phyloP scores from a whole-genome alignment of 2,329 filamentous ascomycete genomes.

The Fusarium verrucosum region DNA sequence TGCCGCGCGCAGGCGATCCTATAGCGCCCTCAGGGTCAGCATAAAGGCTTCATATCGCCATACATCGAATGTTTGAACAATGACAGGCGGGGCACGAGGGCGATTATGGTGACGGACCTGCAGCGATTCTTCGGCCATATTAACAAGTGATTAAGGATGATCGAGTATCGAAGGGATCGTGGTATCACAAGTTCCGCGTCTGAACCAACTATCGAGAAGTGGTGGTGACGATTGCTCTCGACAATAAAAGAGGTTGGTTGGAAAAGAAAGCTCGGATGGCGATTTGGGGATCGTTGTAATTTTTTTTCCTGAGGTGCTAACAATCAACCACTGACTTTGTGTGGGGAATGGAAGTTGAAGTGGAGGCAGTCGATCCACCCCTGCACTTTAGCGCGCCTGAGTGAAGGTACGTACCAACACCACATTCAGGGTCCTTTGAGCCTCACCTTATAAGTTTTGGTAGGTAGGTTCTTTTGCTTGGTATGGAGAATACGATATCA shows the following conservation, averaged over 20 bases:
- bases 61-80: conserved; percentile 7
- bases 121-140: conserved; percentile 57
- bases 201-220: background rate
- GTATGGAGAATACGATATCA: background rate
- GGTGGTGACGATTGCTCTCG: conserved; percentile 7
- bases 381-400: conserved; percentile 20
- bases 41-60: conserved; percentile 26
- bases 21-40: conserved; percentile 34
- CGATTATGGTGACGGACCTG: conserved; percentile 54
- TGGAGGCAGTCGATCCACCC: conserved; percentile 24
- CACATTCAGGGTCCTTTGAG: conserved; percentile 22
- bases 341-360: conserved; percentile 36
- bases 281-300: conserved; percentile 36
- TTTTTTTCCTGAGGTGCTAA: conserved; percentile 33
- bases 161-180: background rate
- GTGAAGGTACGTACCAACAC: conserved; percentile 10
- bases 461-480: too few species aligned
- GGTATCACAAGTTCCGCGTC: background rate
- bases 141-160: conserved; percentile 7
- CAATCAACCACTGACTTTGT: conserved; percentile 6
- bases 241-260: conserved; percentile 35
- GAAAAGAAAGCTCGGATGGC: conserved; percentile 34
- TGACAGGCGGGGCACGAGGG: conserved; percentile 44
- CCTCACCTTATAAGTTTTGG: background rate
- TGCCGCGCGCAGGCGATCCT: conserved; percentile 67